A percentile compares a stretch with the other conserved stretches of the same genome.
Evolutionary conservation across 371 early-diverging fungal genomes (phyloP).

Genomic region (Amoeboaphelidium protococcarum): DNA sequence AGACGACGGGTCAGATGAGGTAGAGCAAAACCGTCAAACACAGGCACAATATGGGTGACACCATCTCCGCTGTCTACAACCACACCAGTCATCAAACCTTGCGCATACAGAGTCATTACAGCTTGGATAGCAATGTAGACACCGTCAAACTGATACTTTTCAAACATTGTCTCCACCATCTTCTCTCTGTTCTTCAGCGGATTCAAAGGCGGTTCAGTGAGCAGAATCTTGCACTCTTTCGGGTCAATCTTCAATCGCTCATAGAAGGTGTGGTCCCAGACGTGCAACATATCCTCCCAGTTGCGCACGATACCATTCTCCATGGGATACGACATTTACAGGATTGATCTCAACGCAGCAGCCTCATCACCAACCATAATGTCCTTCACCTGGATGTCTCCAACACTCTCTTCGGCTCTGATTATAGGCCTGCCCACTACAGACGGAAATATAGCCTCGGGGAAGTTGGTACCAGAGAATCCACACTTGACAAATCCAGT

Average conservation of each 20-base stretch:
- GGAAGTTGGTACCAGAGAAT: constrained; percentile 85
- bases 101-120: constrained; percentile 83
- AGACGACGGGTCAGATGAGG: constrained; percentile 70
- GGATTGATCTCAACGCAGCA: constrained; percentile 47
- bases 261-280: constrained; percentile 90
- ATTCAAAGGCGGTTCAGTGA: constrained; percentile 91
- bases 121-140: constrained; percentile 90
- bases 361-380: constrained; percentile 95
- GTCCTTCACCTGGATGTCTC: constrained; percentile 45
- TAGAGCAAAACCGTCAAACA: constrained; percentile 76
- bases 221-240: constrained; percentile 55
- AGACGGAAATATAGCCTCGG: constrained; percentile 77
- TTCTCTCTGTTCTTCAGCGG: constrained; percentile 67
- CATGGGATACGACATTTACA: constrained; percentile 91
- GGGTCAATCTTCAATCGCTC: constrained; percentile 46
- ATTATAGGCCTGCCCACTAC: constrained; percentile 89
- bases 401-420: constrained; percentile 68
- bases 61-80: constrained; percentile 94
- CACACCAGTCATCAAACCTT: constrained; percentile 87
- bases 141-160: constrained; percentile 72
- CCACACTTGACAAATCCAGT: constrained; percentile 94
- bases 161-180: constrained; percentile 87
- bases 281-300: constrained; percentile 92
- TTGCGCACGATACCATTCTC: constrained; percentile 91
- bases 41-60: constrained; percentile 93